phyloP scores from a whole-genome alignment of 176 grass and related monocot species.

The Oryza punctata region DNA sequence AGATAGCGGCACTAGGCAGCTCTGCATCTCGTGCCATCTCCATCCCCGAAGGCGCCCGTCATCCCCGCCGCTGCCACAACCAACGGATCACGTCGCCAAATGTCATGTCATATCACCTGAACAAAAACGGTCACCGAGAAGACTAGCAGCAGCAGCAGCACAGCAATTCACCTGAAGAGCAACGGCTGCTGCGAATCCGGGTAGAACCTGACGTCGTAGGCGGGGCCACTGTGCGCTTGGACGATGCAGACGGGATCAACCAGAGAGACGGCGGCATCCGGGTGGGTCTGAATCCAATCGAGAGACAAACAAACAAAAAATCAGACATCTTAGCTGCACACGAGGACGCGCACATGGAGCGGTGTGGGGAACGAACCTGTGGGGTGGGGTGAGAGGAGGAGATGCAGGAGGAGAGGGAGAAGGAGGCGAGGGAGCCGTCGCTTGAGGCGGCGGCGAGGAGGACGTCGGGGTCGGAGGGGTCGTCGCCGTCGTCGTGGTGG shows the following conservation, averaged over 20 bases:
- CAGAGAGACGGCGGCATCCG: neutral
- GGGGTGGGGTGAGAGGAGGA: neutral
- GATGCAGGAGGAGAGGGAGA: constrained; percentile 69
- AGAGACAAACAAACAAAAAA: constrained; percentile 1
- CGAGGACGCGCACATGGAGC: neutral
- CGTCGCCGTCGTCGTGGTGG: constrained; percentile 19
- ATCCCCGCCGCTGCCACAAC: constrained; percentile 62
- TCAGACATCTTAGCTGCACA: neutral
- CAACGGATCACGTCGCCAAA: neutral
- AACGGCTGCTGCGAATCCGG: constrained; percentile 50
- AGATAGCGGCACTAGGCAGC: constrained; percentile 52
- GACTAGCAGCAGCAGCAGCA: neutral
- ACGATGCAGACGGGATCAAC: constrained; percentile 63
- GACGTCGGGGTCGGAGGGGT: constrained; percentile 45
- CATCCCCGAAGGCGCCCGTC: constrained; percentile 79
- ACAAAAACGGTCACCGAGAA: neutral
- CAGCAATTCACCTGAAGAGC: constrained; percentile 72
- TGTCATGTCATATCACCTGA: neutral
- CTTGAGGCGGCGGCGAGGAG: constrained; percentile 72
- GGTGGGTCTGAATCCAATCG: constrained; percentile 9
- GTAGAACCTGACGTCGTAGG: constrained; percentile 80
- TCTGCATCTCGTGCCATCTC: constrained; percentile 76
- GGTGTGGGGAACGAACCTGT: neutral
- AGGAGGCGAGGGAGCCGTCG: constrained; percentile 70
- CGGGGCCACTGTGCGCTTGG: constrained; percentile 75